Evolutionary conservation across 805 yeast species (phyloP).

Genomic region (Myxozyma lipomycoides): DNA sequence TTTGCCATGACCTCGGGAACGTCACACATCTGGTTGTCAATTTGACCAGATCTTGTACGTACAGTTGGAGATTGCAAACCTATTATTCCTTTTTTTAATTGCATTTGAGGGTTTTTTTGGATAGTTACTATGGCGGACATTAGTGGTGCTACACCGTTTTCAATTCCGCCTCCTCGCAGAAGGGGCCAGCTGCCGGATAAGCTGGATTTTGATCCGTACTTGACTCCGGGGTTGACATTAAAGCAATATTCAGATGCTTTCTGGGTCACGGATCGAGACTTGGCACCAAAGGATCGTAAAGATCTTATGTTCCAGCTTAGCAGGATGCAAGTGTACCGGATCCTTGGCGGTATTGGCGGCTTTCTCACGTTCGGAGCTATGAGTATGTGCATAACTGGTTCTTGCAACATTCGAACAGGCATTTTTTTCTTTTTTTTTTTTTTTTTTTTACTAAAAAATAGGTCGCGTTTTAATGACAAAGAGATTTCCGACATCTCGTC

Average conservation of each 20-base stretch:
- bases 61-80: no score
- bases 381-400: constrained; percentile 2
- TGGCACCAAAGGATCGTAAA: constrained; percentile 14
- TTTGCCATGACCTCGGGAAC: no score
- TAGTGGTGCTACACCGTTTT: constrained; percentile 1
- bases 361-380: constrained; percentile 1
- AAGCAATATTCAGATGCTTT: constrained; percentile 20
- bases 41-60: no score
- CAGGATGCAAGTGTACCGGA: constrained; percentile 7
- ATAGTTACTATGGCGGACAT: neutral
- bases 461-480: neutral
- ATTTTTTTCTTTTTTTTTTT: neutral
- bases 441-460: constrained; percentile 1
- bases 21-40: no score
- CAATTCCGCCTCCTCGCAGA: constrained; percentile 23
- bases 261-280: constrained; percentile 20
- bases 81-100: no score
- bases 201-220: constrained; percentile 12
- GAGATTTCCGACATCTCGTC: neutral
- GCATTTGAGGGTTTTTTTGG: no score
- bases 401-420: neutral
- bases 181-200: constrained; percentile 10
- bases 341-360: constrained; percentile 14
- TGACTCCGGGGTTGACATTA: neutral
- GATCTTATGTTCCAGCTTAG: constrained; percentile 17